Evolutionary conservation across 192 early-diverging fungal species (phyloP).

Genomic region (Thoreauomyces humboldtii): DNA sequence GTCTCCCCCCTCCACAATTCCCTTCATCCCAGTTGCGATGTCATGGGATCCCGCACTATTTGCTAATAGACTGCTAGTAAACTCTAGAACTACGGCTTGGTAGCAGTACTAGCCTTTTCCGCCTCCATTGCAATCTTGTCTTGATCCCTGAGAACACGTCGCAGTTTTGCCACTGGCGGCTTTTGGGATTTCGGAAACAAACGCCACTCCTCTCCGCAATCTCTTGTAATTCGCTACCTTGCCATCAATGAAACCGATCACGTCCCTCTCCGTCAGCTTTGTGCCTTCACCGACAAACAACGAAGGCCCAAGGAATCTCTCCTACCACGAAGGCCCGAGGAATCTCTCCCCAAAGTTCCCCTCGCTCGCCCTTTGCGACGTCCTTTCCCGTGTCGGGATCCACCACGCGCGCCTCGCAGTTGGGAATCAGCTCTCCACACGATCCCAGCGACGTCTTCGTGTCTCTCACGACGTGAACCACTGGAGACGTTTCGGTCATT

Average conservation of each 20-base stretch:
- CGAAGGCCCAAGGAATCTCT: too few species aligned
- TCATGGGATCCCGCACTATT: too few species aligned
- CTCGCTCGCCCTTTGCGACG: conserved; percentile 51
- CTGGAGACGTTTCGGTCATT: too few species aligned
- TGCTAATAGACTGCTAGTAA: too few species aligned
- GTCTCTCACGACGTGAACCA: too few species aligned
- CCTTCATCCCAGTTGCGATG: too few species aligned
- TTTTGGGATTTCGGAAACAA: conserved; percentile 73
- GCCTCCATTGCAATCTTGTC: conserved; percentile 14
- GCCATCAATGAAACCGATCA: conserved; percentile 57
- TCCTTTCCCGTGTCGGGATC: conserved; percentile 67
- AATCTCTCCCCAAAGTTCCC: conserved; percentile 84
- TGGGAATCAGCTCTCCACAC: conserved; percentile 71
- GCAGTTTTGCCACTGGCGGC: conserved; percentile 80
- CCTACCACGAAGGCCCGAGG: conserved; percentile 77
- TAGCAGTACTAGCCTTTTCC: conserved; percentile 19
- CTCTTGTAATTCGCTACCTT: conserved; percentile 73
- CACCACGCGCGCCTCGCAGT: conserved; percentile 71
- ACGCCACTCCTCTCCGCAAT: conserved; percentile 72
- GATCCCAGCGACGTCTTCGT: conserved; percentile 55
- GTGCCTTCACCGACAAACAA: too few species aligned
- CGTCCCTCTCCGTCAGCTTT: conserved; percentile 39
- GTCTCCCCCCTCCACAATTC: too few species aligned
- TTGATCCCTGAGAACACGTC: conserved; percentile 60
- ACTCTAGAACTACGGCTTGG: too few species aligned